phyloP scores from a whole-genome alignment of 306 rosid species.

The Prunus padus region DNA sequence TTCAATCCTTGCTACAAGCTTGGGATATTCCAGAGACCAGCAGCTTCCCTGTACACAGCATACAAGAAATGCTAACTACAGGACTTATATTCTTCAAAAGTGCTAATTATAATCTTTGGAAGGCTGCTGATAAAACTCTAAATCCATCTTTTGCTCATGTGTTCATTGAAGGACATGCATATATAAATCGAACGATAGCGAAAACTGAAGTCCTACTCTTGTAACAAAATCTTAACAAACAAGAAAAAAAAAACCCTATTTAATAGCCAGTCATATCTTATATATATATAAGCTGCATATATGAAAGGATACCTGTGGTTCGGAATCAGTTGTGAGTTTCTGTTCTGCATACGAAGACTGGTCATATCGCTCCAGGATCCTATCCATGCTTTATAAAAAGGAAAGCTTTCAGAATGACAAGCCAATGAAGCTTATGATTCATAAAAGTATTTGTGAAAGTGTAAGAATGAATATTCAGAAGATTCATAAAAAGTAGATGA shows the following conservation, averaged over 20 bases:
- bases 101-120: neutral
- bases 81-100: too few species aligned
- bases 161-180: neutral
- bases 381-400: conserved; percentile 52
- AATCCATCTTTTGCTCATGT: neutral
- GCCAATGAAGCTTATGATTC: neutral
- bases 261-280: neutral
- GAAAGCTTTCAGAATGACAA: conserved; percentile 4
- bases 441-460: too few species aligned
- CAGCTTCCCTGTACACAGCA: conserved; percentile 35
- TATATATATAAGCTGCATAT: neutral
- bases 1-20: conserved; percentile 54
- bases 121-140: neutral
- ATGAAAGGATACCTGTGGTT: conserved; percentile 44
- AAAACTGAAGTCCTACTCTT: neutral
- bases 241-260: neutral
- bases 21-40: conserved; percentile 55
- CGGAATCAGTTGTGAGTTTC: conserved; percentile 24
- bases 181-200: neutral
- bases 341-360: conserved; percentile 37
- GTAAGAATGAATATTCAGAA: neutral
- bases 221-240: neutral
- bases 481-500: neutral
- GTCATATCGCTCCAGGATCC: conserved; percentile 60
- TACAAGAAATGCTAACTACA: neutral